phyloP scores from a whole-genome alignment of 2,329 filamentous ascomycete genomes.

The Chaetomiaceae sp. region DNA sequence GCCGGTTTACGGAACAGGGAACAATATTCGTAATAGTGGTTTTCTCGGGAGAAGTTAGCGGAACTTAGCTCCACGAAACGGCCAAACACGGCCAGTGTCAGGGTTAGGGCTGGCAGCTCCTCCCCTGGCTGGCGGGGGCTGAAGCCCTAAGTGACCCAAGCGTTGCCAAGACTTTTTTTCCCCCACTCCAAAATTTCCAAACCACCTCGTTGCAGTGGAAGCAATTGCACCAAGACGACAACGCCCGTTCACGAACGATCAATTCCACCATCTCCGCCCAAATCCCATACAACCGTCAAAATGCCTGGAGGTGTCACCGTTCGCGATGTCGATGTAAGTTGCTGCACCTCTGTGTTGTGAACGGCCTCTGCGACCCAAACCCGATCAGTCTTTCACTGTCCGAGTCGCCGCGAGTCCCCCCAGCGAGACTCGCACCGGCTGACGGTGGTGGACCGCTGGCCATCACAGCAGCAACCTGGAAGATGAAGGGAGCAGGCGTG shows the following conservation, averaged over 20 bases:
- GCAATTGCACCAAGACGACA: background rate
- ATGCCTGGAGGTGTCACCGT: conserved; percentile 77
- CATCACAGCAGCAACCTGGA: conserved; percentile 28
- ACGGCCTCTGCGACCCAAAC: conserved; percentile 28
- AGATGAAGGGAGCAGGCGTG: conserved; percentile 58
- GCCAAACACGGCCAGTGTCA: no score
- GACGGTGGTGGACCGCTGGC: conserved; percentile 23
- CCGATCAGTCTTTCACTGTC: conserved; percentile 24
- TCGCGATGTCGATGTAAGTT: conserved; percentile 80
- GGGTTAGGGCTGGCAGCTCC: background rate
- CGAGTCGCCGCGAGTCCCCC: conserved; percentile 18
- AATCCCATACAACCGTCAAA: conserved; percentile 43
- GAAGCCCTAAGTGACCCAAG: background rate
- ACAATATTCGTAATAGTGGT: no score
- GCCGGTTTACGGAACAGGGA: no score
- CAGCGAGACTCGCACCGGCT: conserved; percentile 16
- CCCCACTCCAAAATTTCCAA: conserved; percentile 22
- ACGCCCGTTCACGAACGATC: conserved; percentile 22
- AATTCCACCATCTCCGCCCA: conserved; percentile 23
- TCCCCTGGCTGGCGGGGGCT: background rate
- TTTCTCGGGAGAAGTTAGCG: no score
- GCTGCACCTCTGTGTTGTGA: conserved; percentile 31
- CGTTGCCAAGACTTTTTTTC: conserved; percentile 15
- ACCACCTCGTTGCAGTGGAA: conserved; percentile 3
- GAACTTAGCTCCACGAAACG: no score